A percentile compares a stretch with the other conserved stretches of the same genome.
These are phyloP conservation scores for Pythium catenulatum DNA, from an alignment of 352 stramenopile genomes.

Conservation along the genomic window DNA sequence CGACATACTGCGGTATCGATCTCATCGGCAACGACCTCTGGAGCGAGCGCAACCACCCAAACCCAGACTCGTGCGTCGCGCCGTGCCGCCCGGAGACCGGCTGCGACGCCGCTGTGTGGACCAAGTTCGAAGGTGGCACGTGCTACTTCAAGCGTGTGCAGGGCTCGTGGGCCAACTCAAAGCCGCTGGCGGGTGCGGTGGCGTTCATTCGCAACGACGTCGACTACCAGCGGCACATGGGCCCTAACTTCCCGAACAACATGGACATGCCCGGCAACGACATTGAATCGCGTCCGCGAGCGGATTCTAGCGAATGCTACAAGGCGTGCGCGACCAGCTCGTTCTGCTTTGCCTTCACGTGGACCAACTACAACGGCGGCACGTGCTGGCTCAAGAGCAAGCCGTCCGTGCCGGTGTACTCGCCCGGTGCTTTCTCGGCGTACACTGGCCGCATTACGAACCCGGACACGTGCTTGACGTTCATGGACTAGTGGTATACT, in stretches of 20 bases:
- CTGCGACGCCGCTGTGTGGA: constrained; percentile 22
- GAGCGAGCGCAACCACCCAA: background rate
- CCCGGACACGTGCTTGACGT: no score
- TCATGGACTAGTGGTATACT: no score
- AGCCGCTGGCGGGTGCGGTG: background rate
- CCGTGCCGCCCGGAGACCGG: background rate
- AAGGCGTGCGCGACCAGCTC: background rate
- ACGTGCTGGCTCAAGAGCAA: constrained; percentile 78
- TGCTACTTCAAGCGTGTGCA: constrained; percentile 12
- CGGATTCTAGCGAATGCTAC: background rate
- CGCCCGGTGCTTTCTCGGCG: no score
- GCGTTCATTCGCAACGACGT: background rate
- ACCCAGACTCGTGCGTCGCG: background rate
- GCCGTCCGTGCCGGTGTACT: no score
- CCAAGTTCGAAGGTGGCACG: constrained; percentile 13
- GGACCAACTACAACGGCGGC: constrained; percentile 73
- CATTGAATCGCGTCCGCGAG: background rate
- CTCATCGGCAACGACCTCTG: background rate
- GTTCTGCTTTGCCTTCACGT: constrained; percentile 54
- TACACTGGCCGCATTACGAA: no score
- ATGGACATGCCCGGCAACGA: constrained; percentile 28
- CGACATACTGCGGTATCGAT: no score
- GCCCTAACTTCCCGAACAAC: background rate
- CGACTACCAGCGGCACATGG: background rate
- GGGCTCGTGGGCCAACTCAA: background rate